Percentiles rank a stretch among this genome's conserved stretches.
phyloP scores from a whole-genome alignment of 768 basidiomycete species.

The Daedalea quercina region DNA sequence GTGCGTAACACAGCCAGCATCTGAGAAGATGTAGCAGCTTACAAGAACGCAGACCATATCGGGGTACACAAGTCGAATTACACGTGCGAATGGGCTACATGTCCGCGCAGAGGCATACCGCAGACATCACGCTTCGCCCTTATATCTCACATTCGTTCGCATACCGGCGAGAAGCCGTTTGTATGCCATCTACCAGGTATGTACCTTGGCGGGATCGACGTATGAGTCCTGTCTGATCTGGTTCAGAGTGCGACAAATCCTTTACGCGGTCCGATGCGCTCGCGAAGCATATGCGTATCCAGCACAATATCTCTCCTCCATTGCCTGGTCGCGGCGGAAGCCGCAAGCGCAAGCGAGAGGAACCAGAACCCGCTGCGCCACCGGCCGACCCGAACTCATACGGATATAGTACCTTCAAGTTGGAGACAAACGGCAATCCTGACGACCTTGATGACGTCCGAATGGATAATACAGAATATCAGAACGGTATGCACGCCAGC shows the following conservation, averaged over 20 bases:
- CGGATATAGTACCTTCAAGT: conserved; percentile 50
- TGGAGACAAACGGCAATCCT: conserved; percentile 33
- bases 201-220: conserved; percentile 14
- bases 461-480: conserved; percentile 21
- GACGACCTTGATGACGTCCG: conserved; percentile 34
- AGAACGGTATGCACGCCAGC: conserved; percentile 25
- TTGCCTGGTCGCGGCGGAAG: conserved; percentile 65
- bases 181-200: conserved; percentile 73
- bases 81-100: conserved; percentile 86
- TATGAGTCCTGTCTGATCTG: background rate
- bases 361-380: conserved; percentile 17
- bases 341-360: conserved; percentile 60
- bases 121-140: conserved; percentile 89
- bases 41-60: conserved; percentile 55
- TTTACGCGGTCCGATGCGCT: conserved; percentile 95
- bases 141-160: conserved; percentile 84
- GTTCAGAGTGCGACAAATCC: conserved; percentile 84
- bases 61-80: conserved; percentile 80
- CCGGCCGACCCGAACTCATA: conserved; percentile 8
- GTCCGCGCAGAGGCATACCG: conserved; percentile 68
- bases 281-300: conserved; percentile 86
- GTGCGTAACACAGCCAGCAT: conserved; percentile 35
- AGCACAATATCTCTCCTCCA: conserved; percentile 74
- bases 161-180: conserved; percentile 94
- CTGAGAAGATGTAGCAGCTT: background rate